A percentile compares a stretch with the other conserved stretches of the same genome.
Evolutionary conservation across 2,329 filamentous ascomycete species (phyloP).

Genomic region (Blastomyces silverae): DNA sequence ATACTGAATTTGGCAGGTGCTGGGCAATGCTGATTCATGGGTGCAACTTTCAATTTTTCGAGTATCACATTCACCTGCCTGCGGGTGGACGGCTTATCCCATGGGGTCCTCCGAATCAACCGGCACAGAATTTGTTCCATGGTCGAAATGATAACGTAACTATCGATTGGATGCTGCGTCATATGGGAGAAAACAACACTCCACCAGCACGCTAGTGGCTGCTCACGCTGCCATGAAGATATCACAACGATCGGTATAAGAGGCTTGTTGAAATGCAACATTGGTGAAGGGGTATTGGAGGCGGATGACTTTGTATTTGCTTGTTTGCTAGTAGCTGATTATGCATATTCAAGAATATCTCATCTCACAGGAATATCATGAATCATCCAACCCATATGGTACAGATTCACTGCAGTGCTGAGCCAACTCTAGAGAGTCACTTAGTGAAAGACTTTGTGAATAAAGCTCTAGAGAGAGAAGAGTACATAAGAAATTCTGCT

Average conservation of each 20-base stretch:
- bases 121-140: constrained; percentile 45
- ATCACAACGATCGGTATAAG: not conserved
- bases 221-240: constrained; percentile 1
- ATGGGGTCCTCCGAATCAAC: not conserved
- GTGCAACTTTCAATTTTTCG: constrained; percentile 8
- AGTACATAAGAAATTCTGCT: no score
- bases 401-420: no score
- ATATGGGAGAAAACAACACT: constrained; percentile 6
- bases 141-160: constrained; percentile 74
- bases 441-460: no score
- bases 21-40: constrained; percentile 3
- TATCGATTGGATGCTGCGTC: constrained; percentile 5
- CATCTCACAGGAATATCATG: constrained; percentile 4
- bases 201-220: constrained; percentile 1
- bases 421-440: no score
- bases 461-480: no score
- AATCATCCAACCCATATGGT: constrained; percentile 25
- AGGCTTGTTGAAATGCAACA: constrained; percentile 1
- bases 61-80: constrained; percentile 7
- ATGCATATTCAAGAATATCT: constrained; percentile 6
- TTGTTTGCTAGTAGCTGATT: constrained; percentile 5
- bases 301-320: constrained; percentile 2
- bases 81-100: constrained; percentile 1
- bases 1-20: constrained; percentile 1
- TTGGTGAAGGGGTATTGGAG: constrained; percentile 1